Evolutionary conservation across 1,284 basidiomycete species (phyloP).

Genomic region (Schizophyllum commune): DNA sequence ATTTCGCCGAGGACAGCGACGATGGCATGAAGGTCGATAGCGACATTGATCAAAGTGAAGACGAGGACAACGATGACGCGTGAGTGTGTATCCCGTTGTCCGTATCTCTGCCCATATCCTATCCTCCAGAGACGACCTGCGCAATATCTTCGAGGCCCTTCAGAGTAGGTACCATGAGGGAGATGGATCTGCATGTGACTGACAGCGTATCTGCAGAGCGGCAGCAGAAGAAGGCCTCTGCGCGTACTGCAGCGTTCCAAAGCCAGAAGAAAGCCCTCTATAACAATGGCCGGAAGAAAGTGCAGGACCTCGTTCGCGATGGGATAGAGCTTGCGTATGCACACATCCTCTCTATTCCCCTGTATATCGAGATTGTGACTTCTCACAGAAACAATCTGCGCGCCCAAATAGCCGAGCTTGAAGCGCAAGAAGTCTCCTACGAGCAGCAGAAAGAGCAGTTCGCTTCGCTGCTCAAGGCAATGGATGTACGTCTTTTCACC

Average conservation of each 20-base stretch:
- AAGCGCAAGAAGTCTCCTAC: conserved; percentile 11
- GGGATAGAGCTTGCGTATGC: conserved; percentile 15
- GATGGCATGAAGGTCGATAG: neutral
- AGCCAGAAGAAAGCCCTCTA: conserved; percentile 22
- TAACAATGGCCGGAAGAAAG: conserved; percentile 15
- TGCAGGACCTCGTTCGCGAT: conserved; percentile 16
- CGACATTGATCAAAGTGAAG: neutral
- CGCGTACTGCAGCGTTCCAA: conserved; percentile 18
- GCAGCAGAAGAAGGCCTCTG: conserved; percentile 18
- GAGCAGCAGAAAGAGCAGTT: conserved; percentile 13
- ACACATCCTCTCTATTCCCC: neutral
- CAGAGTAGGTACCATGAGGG: neutral
- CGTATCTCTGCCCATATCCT: neutral
- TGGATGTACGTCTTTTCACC: conserved; percentile 9
- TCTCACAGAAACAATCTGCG: conserved; percentile 13
- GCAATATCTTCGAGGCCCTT: neutral
- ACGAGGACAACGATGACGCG: neutral
- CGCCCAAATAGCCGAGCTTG: conserved; percentile 11
- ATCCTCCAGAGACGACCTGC: neutral
- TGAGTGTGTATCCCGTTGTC: neutral
- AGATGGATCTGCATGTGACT: neutral
- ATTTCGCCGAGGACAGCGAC: neutral
- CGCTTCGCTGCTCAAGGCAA: conserved; percentile 10
- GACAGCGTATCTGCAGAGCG: conserved; percentile 11
- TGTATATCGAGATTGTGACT: neutral